These are phyloP conservation scores for Pseudocercospora crystallina DNA, from an alignment of 2,329 filamentous ascomycete species.

Conservation along the genomic window DNA sequence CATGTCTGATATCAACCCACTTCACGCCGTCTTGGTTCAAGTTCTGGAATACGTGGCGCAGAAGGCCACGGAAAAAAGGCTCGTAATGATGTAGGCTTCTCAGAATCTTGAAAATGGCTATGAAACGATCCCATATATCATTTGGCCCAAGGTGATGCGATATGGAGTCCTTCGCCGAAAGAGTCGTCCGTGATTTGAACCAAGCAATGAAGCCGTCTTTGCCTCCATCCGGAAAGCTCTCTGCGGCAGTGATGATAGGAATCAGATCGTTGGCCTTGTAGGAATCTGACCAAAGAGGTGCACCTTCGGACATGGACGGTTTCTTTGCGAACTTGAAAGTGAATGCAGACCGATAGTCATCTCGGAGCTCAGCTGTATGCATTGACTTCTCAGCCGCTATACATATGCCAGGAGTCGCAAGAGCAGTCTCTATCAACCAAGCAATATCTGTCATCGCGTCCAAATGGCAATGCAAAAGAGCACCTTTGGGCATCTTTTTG, in stretches of 20 bases:
- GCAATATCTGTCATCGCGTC: conserved; percentile 89
- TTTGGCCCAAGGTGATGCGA: conserved; percentile 81
- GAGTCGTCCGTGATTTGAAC: conserved; percentile 70
- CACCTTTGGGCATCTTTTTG: conserved; percentile 82
- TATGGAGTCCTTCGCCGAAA: conserved; percentile 70
- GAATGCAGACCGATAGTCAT: conserved; percentile 51
- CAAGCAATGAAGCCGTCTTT: conserved; percentile 71
- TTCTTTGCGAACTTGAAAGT: conserved; percentile 57
- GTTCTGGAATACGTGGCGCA: conserved; percentile 68
- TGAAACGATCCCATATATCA: conserved; percentile 82
- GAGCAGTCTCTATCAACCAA: conserved; percentile 70
- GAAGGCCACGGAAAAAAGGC: conserved; percentile 77
- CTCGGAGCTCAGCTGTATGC: conserved; percentile 52
- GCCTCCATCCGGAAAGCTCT: conserved; percentile 72
- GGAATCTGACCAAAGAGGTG: conserved; percentile 60
- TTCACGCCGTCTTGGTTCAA: conserved; percentile 78
- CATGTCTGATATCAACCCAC: conserved; percentile 79
- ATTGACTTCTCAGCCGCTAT: conserved; percentile 63
- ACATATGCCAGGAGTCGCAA: conserved; percentile 72
- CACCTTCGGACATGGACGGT: conserved; percentile 40
- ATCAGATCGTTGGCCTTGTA: conserved; percentile 64
- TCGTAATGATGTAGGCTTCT: conserved; percentile 82
- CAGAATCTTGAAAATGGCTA: conserved; percentile 71
- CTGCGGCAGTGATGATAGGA: conserved; percentile 62
- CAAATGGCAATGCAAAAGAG: conserved; percentile 81